Evolutionary conservation across 345 rosid species (phyloP), one percentile per base, ranked within the genome.

Genomic region (Eutrema japonicum): DNA sequence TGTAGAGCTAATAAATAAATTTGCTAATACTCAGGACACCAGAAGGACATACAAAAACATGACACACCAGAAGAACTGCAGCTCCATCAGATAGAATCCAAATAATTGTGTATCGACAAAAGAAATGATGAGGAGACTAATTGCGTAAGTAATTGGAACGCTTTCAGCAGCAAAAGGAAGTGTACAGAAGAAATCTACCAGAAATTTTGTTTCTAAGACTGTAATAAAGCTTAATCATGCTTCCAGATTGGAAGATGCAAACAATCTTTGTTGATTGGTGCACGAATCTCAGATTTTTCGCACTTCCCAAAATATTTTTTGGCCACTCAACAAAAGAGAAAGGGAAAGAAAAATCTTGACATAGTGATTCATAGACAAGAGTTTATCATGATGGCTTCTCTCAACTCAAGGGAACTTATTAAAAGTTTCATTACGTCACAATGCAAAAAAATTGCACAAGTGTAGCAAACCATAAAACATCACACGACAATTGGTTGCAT

Each of bases 1-100:
- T 10, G 4, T 7, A 30, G 10, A 16, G 57, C 57, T 65, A 30
- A 45, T 38, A 30, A 16, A 7, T 45, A 47, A 33, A 47, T 30
- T 27, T 62, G 38, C 4, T 63, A 64, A 46, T 6, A 43, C 51
- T 61, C 27, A 13, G 26, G 52, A 62, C 60, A 51, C 9, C 5
- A 12, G 10, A 38, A 27, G 14, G 27, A 67, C 38, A 66, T 51
- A 27, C 29, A 38, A 38, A 13, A 49, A 11, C 47, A 36, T 13
- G 37, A 12, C 4, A 51, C 48, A 66, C n/a, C 18, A 50, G n/a
- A 16, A 4, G 11, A 10, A 64, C 11, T 57, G 48, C 59, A 26
- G 26, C 58, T 36, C 35, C 58, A 49, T 46, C 18, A 49, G 46
- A 67, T 27, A 8, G 40, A 48, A 66, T 64, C 59, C 36, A 49